Conservation (phyloP, 2,329 filamentous ascomycete genomes). For the Penicillium vulpinum region DNA sequence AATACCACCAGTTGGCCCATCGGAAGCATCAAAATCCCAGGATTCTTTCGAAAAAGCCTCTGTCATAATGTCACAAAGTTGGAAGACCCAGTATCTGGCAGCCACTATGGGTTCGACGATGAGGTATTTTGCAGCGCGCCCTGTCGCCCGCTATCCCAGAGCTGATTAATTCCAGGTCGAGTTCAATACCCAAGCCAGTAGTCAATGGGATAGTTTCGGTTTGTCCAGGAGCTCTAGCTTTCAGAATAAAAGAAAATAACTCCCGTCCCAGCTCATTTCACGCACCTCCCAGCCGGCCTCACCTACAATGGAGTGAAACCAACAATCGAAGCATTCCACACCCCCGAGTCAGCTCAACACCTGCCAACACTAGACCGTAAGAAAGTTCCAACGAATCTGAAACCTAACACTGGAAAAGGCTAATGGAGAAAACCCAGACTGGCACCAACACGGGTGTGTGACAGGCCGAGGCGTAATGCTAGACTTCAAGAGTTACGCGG, state of each 20-base stretch:
- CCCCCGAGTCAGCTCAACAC: neutral
- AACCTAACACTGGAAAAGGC: neutral
- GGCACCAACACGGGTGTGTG: slow-evolving; percentile 46
- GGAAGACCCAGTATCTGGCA: slow-evolving; percentile 37
- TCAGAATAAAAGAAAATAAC: neutral
- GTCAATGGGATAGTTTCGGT: slow-evolving; percentile 51
- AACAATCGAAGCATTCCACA: slow-evolving; percentile 26
- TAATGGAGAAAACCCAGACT: slow-evolving; percentile 31
- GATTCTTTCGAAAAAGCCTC: slow-evolving; percentile 36
- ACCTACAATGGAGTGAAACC: slow-evolving; percentile 36
- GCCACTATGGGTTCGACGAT: slow-evolving; percentile 45
- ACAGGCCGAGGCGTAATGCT: slow-evolving; percentile 54
- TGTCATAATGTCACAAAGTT: slow-evolving; percentile 29
- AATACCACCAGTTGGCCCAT: slow-evolving; percentile 21
- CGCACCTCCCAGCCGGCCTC: slow-evolving; percentile 24
- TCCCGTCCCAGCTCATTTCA: slow-evolving; percentile 19
- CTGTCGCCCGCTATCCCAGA: neutral
- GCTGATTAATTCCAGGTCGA: slow-evolving; percentile 23
- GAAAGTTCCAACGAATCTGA: neutral
- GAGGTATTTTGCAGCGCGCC: slow-evolving; percentile 30
- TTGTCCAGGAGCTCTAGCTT: slow-evolving; percentile 21
- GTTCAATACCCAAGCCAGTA: slow-evolving; percentile 50
- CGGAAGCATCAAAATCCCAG: slow-evolving; percentile 38
- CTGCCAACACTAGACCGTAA: slow-evolving; percentile 28
- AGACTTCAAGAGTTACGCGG: slow-evolving; percentile 59